Base-by-base conservation (phyloP, 805 yeast genomes). In the Barnettozyma sp. region DNA sequence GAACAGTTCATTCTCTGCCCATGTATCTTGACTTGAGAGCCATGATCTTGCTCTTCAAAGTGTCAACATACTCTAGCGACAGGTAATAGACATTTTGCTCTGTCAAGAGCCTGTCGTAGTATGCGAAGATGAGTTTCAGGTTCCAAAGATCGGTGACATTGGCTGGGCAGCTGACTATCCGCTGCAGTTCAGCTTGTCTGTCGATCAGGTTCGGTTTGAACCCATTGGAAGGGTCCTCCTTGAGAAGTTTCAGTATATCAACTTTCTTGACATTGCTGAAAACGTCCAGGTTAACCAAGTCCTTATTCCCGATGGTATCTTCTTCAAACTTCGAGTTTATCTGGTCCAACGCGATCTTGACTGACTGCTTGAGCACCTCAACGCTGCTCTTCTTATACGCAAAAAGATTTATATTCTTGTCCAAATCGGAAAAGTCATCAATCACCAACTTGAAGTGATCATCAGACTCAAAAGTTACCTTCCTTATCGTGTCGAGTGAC, bases 101-200 rank as follows among this genome's bases (percentile, higher is more conserved):
- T 11, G 47, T 47, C 25, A 63, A 39, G 17, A 59, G 43, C 33
- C 60, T 56, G 37, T 80, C 84, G 26, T 73, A 66, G 57, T 65
- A 82, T 12, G 77, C 71, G 58, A 82, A 77, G 7, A 82, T 55
- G 33, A 82, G 52, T 40, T 71, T 70, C 39, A 81, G 55, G 45
- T 76, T 78, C 78, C 83, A 74, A 35, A 81, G 55, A 36, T 79
- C 83, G 32, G 78, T 79, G 4, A 64, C 44, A 2, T 56, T 50
- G 10, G 41, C 35, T 0, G 81, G 79, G 1, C 47, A 44, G 4
- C 40, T 39, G 1, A 74, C 73, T 47, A 71, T 55, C 3, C 51
- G 50, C 19, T 56, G 56, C 19, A 79, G 54, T 43, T 78, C 80
- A 16, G 74, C 50, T 48, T 76, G 73, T 43, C 68, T 63, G 50